Conservation (phyloP, 768 basidiomycete species). For the Suillus luteus region DNA sequence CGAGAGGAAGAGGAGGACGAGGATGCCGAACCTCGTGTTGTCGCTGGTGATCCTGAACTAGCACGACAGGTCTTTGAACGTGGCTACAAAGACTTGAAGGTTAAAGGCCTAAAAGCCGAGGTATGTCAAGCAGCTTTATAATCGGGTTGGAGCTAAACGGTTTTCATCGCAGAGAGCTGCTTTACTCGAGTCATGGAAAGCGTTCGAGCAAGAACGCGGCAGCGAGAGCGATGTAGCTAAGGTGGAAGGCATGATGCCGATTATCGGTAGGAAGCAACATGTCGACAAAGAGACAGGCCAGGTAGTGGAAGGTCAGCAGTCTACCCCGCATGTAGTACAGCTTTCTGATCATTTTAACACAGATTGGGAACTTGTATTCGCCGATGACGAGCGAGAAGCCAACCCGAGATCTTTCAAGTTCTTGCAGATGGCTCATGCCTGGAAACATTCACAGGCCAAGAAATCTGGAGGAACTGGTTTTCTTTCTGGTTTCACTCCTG, state of each 20-base stretch:
- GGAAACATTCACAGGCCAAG: slow-evolving; percentile 63
- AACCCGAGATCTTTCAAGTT: slow-evolving; percentile 96
- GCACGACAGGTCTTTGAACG: slow-evolving; percentile 84
- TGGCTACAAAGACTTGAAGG: slow-evolving; percentile 86
- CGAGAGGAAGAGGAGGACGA: slow-evolving; percentile 71
- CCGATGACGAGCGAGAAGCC: slow-evolving; percentile 92
- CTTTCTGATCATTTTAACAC: slow-evolving; percentile 11
- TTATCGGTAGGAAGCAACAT: slow-evolving; percentile 80
- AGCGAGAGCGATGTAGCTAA: slow-evolving; percentile 70
- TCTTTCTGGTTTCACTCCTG: slow-evolving; percentile 52
- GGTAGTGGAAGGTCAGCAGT: slow-evolving; percentile 74
- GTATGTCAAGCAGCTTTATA: slow-evolving; percentile 43
- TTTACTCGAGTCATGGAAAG: slow-evolving; percentile 93
- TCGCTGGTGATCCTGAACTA: slow-evolving; percentile 65
- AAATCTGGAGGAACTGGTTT: slow-evolving; percentile 37
- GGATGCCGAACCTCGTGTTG: slow-evolving; percentile 52
- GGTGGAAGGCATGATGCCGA: slow-evolving; percentile 93
- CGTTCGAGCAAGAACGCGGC: slow-evolving; percentile 85
- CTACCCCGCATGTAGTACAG: not conserved
- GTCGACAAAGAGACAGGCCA: slow-evolving; percentile 85
- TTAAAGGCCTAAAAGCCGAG: slow-evolving; percentile 82
- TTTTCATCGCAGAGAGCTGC: slow-evolving; percentile 70
- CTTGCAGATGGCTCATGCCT: slow-evolving; percentile 92
- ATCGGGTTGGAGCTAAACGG: slow-evolving; percentile 1
- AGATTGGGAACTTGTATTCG: slow-evolving; percentile 96